Percentiles rank a stretch among this genome's conserved stretches.
These are phyloP conservation scores for Fusarium piperis DNA, from an alignment of 2,329 filamentous ascomycete species.

Conservation along the genomic window DNA sequence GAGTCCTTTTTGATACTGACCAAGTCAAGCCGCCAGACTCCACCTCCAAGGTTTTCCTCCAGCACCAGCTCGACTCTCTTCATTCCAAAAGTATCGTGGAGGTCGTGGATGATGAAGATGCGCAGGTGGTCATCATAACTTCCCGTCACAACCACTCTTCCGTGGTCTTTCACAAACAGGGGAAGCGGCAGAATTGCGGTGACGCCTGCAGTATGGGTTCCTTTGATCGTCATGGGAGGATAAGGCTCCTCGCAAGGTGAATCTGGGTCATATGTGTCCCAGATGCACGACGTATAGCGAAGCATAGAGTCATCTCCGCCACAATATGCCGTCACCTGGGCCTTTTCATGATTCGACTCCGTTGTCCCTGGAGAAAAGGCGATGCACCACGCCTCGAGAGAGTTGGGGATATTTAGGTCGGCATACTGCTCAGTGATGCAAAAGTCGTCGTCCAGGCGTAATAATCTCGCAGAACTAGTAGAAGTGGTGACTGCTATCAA, in stretches of 20 bases:
- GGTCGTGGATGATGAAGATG: constrained; percentile 64
- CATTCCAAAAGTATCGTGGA: constrained; percentile 51
- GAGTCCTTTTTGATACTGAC: constrained; percentile 50
- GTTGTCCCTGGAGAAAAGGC: constrained; percentile 60
- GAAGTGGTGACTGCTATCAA: constrained; percentile 78
- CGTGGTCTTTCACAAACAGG: constrained; percentile 51
- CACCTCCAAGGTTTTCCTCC: constrained; percentile 75
- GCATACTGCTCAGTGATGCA: constrained; percentile 44
- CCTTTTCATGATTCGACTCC: constrained; percentile 17
- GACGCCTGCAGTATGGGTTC: constrained; percentile 80
- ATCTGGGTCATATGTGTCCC: constrained; percentile 16
- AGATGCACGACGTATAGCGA: constrained; percentile 55
- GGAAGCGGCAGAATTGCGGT: constrained; percentile 83
- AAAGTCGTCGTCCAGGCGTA: constrained; percentile 58
- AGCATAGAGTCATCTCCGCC: constrained; percentile 81
- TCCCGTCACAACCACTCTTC: constrained; percentile 78
- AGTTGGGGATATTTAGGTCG: constrained; percentile 58
- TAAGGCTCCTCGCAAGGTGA: constrained; percentile 35
- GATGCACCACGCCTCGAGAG: constrained; percentile 79
- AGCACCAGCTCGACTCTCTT: constrained; percentile 64
- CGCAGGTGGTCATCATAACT: constrained; percentile 91
- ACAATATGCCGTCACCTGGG: constrained; percentile 64
- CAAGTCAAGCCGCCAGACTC: constrained; percentile 86
- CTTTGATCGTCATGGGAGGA: constrained; percentile 50
- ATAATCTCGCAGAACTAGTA: constrained; percentile 68